phyloP scores from a whole-genome alignment of 352 stramenopile genomes.

The Phytophthora hibernalis region DNA sequence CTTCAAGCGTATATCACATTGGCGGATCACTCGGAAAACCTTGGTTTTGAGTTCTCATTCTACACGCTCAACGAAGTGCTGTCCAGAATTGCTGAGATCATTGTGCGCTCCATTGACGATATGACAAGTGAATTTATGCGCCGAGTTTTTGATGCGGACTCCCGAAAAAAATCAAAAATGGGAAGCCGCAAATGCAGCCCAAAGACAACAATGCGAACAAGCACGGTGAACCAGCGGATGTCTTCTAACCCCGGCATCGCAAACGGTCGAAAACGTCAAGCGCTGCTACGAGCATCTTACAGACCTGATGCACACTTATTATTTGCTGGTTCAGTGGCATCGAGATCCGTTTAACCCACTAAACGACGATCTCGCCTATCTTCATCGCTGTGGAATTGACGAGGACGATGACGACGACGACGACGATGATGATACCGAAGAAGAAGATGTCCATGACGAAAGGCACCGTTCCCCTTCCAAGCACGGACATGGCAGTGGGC shows the following conservation, averaged over 20 bases:
- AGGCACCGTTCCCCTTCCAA: slow-evolving; percentile 33
- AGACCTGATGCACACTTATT: slow-evolving; percentile 90
- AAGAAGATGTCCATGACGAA: slow-evolving; percentile 54
- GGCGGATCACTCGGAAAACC: slow-evolving; percentile 76
- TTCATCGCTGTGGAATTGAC: slow-evolving; percentile 86
- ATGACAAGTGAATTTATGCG: slow-evolving; percentile 60
- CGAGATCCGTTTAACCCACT: slow-evolving; percentile 81
- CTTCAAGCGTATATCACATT: slow-evolving; percentile 86
- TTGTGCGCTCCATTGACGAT: slow-evolving; percentile 82
- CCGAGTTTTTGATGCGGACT: slow-evolving; percentile 51
- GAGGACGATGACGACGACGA: slow-evolving; percentile 70
- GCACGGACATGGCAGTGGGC: slow-evolving; percentile 9
- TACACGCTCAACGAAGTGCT: slow-evolving; percentile 71
- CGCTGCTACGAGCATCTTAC: slow-evolving; percentile 74
- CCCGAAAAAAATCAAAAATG: slow-evolving; percentile 47
- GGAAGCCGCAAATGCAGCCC: slow-evolving; percentile 1
- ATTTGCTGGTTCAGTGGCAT: slow-evolving; percentile 91
- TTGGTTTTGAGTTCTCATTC: slow-evolving; percentile 82
- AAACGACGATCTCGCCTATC: slow-evolving; percentile 74
- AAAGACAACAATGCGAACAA: slow-evolving; percentile 33
- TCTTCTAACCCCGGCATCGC: slow-evolving; percentile 25
- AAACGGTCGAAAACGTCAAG: slow-evolving; percentile 70
- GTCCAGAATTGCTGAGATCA: slow-evolving; percentile 79
- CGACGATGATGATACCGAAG: slow-evolving; percentile 73
- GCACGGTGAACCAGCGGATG: slow-evolving; percentile 23